Conservation (phyloP, 2,329 filamentous ascomycete species). For the Fusarium sp. region DNA sequence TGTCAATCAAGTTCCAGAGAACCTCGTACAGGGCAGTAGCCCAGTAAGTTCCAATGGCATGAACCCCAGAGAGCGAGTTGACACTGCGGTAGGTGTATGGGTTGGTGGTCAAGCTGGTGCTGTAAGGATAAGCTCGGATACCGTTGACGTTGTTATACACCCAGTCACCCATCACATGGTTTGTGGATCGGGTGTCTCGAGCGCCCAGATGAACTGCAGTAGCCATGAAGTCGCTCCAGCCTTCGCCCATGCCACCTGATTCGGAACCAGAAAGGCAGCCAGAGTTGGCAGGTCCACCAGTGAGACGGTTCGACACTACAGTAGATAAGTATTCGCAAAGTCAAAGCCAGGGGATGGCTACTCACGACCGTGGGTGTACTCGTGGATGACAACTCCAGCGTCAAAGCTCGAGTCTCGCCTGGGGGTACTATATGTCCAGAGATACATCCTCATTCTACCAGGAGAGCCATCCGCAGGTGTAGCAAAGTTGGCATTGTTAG, state of each 20-base stretch:
- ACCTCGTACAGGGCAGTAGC: conserved; percentile 60
- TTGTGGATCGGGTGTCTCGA: conserved; percentile 53
- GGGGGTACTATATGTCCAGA: conserved; percentile 60
- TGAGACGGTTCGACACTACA: conserved; percentile 63
- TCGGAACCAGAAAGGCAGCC: conserved; percentile 58
- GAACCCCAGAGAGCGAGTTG: conserved; percentile 51
- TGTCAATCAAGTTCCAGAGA: conserved; percentile 65
- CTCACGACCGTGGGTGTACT: conserved; percentile 61
- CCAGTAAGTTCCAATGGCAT: conserved; percentile 56
- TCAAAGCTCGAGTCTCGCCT: conserved; percentile 65
- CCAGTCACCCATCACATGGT: conserved; percentile 62
- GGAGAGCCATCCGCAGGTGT: conserved; percentile 60
- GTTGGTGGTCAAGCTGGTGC: conserved; percentile 58
- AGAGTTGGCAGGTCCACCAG: conserved; percentile 63
- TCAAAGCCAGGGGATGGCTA: conserved; percentile 21
- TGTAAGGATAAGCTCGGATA: conserved; percentile 61
- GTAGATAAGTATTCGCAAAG: conserved; percentile 1
- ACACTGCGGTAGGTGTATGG: conserved; percentile 58
- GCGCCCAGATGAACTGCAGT: conserved; percentile 58
- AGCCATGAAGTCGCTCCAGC: conserved; percentile 65
- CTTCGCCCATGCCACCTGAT: conserved; percentile 64
- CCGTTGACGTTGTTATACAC: conserved; percentile 53
- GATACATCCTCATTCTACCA: conserved; percentile 66
- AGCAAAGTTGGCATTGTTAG: conserved; percentile 66
- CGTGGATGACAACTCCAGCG: conserved; percentile 66